Base-by-base conservation (phyloP, 805 yeast species). In the Metschnikowia chrysomelidarum region DNA sequence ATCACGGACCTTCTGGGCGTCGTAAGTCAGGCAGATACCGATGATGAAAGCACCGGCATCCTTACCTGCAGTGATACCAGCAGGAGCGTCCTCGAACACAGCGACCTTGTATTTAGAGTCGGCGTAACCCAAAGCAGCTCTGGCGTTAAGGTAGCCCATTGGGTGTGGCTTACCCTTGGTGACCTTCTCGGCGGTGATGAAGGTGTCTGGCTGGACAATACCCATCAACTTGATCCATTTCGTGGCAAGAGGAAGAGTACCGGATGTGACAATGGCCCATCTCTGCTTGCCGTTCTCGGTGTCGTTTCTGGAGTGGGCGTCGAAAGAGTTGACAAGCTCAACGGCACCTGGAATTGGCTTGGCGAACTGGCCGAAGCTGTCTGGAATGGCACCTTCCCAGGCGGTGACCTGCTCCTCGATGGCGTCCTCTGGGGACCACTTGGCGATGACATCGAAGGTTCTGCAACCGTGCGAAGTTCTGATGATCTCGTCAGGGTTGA, bases 181-280 rank as follows among this genome's bases (percentile, higher is more conserved):
- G 47, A 86, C 93, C 58, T 77, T 79, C 63, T 80, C 87, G 31
- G 94, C 93, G 30, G 93, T 82, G 55, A 87, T 80, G 67, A 87
- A 87, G 30, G 78, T 73, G 47, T 80, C 76, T 32, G 95, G 95
- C 58, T 71, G 68, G 37, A 71, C 69, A 32, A 74, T 72, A 27
- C 62, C 56, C 55, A 84, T 69, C 59, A 83, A 74, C 49, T 72
- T 68, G 58, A 87, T 78, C 93, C 95, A 87, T 50, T 80, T 76
- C 51, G 78, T 68, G 37, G 94, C 95, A 69, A 87, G 72, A 23
- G 76, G 80, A 46, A 73, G 69, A 39, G 89, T 81, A 49, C 95
- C 95, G 32, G 87, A 78, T 19, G 95, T 87, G 46, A 87, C 95
- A 54, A 87, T 82, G 38, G 89, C 91, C 87, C 95, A 87, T 63